phyloP scores from a whole-genome alignment of 768 basidiomycete genomes.

The Leccinum sublutescens region DNA sequence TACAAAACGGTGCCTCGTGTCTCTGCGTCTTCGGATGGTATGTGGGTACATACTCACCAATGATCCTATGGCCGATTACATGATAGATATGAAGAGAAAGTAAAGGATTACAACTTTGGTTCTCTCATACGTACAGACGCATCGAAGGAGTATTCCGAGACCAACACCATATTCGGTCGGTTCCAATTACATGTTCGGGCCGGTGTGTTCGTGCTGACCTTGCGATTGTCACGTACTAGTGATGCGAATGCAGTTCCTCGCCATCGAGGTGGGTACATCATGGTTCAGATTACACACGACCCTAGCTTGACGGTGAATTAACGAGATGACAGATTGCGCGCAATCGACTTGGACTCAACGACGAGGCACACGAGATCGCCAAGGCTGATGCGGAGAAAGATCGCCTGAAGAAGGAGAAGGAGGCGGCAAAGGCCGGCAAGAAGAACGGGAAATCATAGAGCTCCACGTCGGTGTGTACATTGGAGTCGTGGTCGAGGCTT shows the following conservation, averaged over 20 bases:
- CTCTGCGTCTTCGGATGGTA: neutral
- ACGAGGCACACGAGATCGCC: slow-evolving; percentile 77
- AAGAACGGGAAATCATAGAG: slow-evolving; percentile 34
- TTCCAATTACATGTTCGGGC: neutral
- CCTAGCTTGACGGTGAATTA: slow-evolving; percentile 1
- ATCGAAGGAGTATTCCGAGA: slow-evolving; percentile 79
- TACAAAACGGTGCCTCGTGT: slow-evolving; percentile 1
- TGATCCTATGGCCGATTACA: neutral
- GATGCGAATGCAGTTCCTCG: slow-evolving; percentile 70
- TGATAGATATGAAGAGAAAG: slow-evolving; percentile 78
- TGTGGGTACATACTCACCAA: slow-evolving; percentile 8
- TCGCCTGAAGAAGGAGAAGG: slow-evolving; percentile 57
- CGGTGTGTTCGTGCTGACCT: slow-evolving; percentile 9
- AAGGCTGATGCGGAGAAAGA: slow-evolving; percentile 60
- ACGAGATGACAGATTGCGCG: slow-evolving; percentile 68
- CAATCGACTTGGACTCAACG: slow-evolving; percentile 89
- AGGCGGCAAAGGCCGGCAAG: slow-evolving; percentile 44
- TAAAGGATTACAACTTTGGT: slow-evolving; percentile 96
- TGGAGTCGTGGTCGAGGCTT: neutral
- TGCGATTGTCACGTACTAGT: slow-evolving; percentile 12
- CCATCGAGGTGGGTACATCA: slow-evolving; percentile 64
- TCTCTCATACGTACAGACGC: slow-evolving; percentile 86
- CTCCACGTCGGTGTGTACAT: neutral
- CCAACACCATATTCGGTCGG: slow-evolving; percentile 92
- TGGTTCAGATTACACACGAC: slow-evolving; percentile 6